Evolutionary conservation across 1,284 basidiomycete species (phyloP).

Genomic region (Irpex sp.): DNA sequence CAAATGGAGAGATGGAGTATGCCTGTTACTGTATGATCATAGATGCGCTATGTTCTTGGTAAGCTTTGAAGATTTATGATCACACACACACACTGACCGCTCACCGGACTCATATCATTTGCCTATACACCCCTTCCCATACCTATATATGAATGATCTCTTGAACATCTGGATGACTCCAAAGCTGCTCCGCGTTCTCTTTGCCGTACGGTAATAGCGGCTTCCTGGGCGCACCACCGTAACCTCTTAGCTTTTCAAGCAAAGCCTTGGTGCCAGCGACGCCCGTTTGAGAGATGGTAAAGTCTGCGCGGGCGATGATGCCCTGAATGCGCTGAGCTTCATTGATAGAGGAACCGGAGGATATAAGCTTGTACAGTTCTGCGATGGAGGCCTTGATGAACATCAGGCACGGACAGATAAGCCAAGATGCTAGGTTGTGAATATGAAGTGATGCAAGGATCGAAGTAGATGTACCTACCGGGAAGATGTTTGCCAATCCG

Average conservation of each 20-base stretch:
- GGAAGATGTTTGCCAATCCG: conserved; percentile 51
- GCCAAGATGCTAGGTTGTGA: conserved; percentile 43
- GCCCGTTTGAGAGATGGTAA: conserved; percentile 72
- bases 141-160: too few species aligned
- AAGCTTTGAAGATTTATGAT: too few species aligned
- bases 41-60: too few species aligned
- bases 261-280: conserved; percentile 84
- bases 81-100: too few species aligned
- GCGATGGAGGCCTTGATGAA: conserved; percentile 37
- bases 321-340: conserved; percentile 79
- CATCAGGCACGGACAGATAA: conserved; percentile 61
- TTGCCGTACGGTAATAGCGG: conserved; percentile 68
- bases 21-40: too few species aligned
- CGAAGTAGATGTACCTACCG: conserved; percentile 26
- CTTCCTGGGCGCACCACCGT: conserved; percentile 72
- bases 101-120: too few species aligned
- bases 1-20: too few species aligned
- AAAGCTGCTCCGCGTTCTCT: conserved; percentile 54
- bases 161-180: conserved; percentile 64
- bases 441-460: neutral
- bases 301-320: conserved; percentile 77
- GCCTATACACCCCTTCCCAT: too few species aligned
- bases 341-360: conserved; percentile 16
- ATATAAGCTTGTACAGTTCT: neutral
- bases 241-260: conserved; percentile 71